Percentiles rank a stretch among this genome's conserved stretches.
These are phyloP conservation scores for Brassica incana DNA, from an alignment of 345 rosid species.

Conservation along the genomic window DNA sequence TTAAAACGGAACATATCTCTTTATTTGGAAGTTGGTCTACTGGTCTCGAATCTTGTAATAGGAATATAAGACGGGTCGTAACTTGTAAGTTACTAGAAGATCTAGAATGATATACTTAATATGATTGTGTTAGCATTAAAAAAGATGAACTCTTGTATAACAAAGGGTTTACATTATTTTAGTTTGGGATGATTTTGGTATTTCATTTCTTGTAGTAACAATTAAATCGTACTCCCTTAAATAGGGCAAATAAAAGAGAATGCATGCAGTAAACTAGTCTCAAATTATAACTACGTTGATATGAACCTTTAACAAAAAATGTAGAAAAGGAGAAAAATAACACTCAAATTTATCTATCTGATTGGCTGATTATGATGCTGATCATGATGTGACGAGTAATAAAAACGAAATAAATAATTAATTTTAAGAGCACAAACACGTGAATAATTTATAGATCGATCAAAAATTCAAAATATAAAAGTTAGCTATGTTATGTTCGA, in stretches of 20 bases:
- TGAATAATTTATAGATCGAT: not conserved
- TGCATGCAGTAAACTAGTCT: not conserved
- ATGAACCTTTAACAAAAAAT: no score
- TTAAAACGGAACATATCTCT: not conserved
- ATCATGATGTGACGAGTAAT: not conserved
- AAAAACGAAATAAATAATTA: not conserved
- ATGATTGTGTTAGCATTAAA: not conserved
- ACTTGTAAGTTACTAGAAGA: not conserved
- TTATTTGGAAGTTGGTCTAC: not conserved
- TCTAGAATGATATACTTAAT: not conserved
- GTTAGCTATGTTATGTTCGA: conserved; percentile 7
- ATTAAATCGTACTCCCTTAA: not conserved
- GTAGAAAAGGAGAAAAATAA: not conserved
- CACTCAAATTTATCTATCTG: not conserved
- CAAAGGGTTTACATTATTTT: not conserved
- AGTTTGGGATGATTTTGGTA: not conserved
- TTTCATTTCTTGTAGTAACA: not conserved
- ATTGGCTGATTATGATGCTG: not conserved
- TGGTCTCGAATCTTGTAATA: not conserved
- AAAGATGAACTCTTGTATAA: not conserved
- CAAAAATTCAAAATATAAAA: not conserved
- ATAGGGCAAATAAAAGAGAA: not conserved
- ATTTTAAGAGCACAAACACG: not conserved
- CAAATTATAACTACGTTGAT: not conserved
- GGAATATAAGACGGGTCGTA: not conserved